A percentile compares a stretch with the other conserved stretches of the same genome.
These are phyloP conservation scores for Murraya paniculata DNA, from an alignment of 345 rosid genomes.

Conservation along the genomic window DNA sequence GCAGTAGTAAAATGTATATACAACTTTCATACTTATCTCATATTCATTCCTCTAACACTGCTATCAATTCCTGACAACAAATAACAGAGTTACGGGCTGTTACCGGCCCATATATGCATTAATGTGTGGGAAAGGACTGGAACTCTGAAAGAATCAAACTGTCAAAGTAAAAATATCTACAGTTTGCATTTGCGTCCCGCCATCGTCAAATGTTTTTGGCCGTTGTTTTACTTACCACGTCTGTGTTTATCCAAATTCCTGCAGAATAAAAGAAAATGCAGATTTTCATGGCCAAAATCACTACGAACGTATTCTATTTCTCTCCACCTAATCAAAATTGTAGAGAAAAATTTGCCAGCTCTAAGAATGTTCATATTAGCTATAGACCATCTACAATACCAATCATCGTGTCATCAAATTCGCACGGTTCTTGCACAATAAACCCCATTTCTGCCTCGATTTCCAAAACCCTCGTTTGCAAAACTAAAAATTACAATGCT, in stretches of 20 bases:
- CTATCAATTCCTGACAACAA: too few relatives aligned
- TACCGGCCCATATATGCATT: too few relatives aligned
- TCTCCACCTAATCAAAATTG: conserved; percentile 14
- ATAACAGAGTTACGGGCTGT: too few relatives aligned
- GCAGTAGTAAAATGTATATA: too few relatives aligned
- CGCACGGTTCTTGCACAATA: conserved; percentile 16
- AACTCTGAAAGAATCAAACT: neutral
- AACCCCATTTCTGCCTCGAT: conserved; percentile 21
- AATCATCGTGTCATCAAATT: conserved; percentile 12
- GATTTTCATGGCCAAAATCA: conserved; percentile 36
- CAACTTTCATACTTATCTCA: too few relatives aligned
- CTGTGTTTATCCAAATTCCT: neutral
- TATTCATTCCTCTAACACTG: too few relatives aligned
- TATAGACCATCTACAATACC: conserved; percentile 27
- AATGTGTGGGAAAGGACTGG: neutral
- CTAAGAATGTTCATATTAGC: conserved; percentile 19
- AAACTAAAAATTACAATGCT: conserved; percentile 26
- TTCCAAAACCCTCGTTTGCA: conserved; percentile 10
- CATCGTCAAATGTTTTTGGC: neutral
- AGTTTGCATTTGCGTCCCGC: neutral
- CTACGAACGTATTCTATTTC: conserved; percentile 21
- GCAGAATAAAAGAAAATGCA: neutral
- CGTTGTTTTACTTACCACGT: too few relatives aligned
- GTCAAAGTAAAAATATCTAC: neutral
- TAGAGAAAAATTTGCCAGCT: conserved; percentile 15